Evolutionary conservation across 805 yeast genomes (phyloP), one percentile per base, ranked within the genome.

Genomic region (Candida ipomoeae): DNA sequence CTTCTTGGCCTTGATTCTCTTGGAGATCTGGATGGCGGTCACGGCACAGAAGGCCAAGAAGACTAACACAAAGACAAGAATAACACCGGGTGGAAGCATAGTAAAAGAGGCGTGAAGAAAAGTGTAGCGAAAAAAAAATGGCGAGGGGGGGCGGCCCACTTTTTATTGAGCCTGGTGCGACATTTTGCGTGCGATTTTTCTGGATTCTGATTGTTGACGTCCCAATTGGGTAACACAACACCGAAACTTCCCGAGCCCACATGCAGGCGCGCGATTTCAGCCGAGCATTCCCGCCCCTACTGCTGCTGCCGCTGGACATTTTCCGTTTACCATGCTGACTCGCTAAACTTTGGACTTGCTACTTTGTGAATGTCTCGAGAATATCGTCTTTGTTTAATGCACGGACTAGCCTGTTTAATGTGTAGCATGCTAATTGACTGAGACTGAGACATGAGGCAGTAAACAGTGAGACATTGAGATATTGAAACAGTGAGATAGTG

Each of bases 61-160:
- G 55, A 80, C 57, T 65, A 80, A 75, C 57, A 69, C 72, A 72
- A 83, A 82, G 59, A 84, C 89, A 67, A 83, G 75, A 69, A 83
- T 83, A 74, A 84, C 88, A 73, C 89, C 89, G 57, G 83, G 76
- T 69, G 89, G 87, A 65, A 83, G 75, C 85, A 82, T 83, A 65
- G 63, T 63, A 53, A 56, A 49, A 18, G n/a, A 17, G 41, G 48
- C 39, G 40, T 52, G 38, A 35, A 40, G 45, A 29, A 42, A 40
- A 38, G 44, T 42, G 44, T 37, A n/a, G 48, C 46, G 33, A 37
- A 41, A 51, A 52, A 46, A 42, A 42, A 1, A 42, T 1, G 2
- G 31, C 14, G 23, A 37, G 50, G 39, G 53, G 39, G 42, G 38
- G 44, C 26, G 47, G 33, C 39, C 40, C 31, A 23, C 49, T 18